A percentile compares a stretch with the other conserved stretches of the same genome.
Conservation (phyloP, 345 rosid species). For the Corchorus capsularis region DNA sequence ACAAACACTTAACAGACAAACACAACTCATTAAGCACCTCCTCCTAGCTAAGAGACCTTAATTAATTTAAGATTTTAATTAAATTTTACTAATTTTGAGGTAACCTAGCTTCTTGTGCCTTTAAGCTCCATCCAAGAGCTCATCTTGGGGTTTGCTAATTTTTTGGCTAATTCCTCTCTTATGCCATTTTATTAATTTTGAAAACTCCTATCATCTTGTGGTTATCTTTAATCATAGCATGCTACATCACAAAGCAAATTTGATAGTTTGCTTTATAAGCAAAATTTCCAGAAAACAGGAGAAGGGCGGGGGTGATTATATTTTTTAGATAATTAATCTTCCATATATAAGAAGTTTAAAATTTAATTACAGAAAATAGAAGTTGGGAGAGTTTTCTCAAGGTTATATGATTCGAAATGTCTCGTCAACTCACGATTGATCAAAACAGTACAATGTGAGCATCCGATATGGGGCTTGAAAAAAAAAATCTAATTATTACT, state of each 20-base stretch:
- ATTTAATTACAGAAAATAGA: not conserved
- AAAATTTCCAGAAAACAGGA: not conserved
- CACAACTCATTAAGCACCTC: slow-evolving; percentile 49
- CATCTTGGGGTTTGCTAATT: slow-evolving; percentile 6
- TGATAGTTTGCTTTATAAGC: not conserved
- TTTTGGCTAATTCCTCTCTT: not conserved
- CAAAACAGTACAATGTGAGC: too few species aligned
- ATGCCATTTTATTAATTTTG: not conserved
- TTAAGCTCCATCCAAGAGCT: not conserved
- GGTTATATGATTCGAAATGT: too few species aligned
- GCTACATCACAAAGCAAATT: not conserved
- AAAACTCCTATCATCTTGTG: not conserved
- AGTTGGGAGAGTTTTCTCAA: too few species aligned
- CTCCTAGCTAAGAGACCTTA: slow-evolving; percentile 19
- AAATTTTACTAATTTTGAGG: slow-evolving; percentile 37
- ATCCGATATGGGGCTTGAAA: too few species aligned
- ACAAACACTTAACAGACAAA: slow-evolving; percentile 37
- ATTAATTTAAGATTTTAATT: slow-evolving; percentile 8
- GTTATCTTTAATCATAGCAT: slow-evolving; percentile 1
- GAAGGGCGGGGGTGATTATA: not conserved
- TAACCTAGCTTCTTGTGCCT: slow-evolving; percentile 29
- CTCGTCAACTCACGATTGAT: too few species aligned
- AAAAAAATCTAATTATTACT: too few species aligned
- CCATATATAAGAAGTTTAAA: not conserved
- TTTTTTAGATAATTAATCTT: not conserved